Evolutionary conservation across 164 flowering plant species (phyloP).

Genomic region (Hamamelis virginiana): DNA sequence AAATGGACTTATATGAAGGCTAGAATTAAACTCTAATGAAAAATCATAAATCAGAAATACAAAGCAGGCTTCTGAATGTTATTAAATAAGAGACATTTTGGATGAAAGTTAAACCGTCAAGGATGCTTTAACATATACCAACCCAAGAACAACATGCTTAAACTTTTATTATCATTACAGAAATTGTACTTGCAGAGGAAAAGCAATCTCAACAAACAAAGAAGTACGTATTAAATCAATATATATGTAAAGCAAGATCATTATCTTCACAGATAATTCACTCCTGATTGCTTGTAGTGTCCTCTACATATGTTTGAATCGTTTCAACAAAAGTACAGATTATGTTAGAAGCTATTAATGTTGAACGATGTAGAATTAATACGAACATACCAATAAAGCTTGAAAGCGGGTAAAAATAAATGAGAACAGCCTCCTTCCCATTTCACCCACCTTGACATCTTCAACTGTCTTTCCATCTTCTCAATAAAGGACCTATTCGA

Average conservation of each 20-base stretch:
- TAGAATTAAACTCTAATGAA: background rate
- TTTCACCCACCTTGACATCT: too few species aligned
- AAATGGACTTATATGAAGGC: background rate
- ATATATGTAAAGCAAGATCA: background rate
- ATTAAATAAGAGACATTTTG: background rate
- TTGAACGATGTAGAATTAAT: too few species aligned
- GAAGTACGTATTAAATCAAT: background rate
- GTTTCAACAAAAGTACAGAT: too few species aligned
- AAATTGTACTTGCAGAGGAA: background rate
- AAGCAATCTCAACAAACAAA: background rate
- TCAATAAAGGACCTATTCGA: too few species aligned
- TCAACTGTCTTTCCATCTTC: too few species aligned
- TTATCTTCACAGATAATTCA: too few species aligned
- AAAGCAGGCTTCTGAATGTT: background rate
- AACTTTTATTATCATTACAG: background rate
- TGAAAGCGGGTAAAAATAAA: too few species aligned
- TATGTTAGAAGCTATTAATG: too few species aligned
- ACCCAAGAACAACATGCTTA: background rate
- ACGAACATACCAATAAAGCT: too few species aligned
- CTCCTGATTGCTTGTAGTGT: too few species aligned
- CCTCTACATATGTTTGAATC: too few species aligned
- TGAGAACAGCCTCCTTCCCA: too few species aligned
- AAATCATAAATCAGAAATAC: background rate
- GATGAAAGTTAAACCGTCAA: background rate
- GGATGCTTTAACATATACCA: background rate